Evolutionary conservation across 139 green algal species (phyloP), one percentile per base, ranked within the genome.

Genomic region (Spirogloea muscicola): DNA sequence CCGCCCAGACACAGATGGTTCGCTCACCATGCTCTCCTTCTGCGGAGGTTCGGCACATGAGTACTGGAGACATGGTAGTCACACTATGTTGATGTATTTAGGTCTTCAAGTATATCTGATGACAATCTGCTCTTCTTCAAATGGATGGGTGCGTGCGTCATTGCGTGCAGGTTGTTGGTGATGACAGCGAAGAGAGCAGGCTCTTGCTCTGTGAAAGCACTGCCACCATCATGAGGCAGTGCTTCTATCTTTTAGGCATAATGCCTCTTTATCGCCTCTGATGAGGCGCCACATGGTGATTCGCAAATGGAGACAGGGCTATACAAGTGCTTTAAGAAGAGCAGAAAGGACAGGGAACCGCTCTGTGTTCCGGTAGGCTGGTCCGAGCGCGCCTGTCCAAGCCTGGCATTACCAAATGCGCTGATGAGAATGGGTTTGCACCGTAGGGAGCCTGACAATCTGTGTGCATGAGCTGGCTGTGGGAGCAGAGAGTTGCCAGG

Each of bases 221-320:
- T 0, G 91, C 89, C 9, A 61, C 89, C 0, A 77, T 92, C 13
- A 97, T 98, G 89, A 84, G 92, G 27, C 80, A 92, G 81, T 96
- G 91, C 85, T 94, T 98, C 48, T 36, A 82, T n/a, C 77, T 98
- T 43, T 84, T 98, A 27, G 94, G 94, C 41, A 96, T 98, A 79
- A 91, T 77, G 58, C 87, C 91, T 2, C 84, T 97, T 13, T 92
- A 97, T 84, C 81, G 88, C 3, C 95, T 98, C 34, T 80, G 1
- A 80, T 60, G 25, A n/a, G n/a, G 13, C 44, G 44, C 13, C 16
- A 27, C 13, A 52, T 27, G 44, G 44, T 52, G 13, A 52, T 27
- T 13, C 13, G 16, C 16, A 27, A 27, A 16, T 52, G 13, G 44
- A 52, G 44, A 13, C 44, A 52, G 44, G 13, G 44, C 16, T 16